A percentile compares a stretch with the other conserved stretches of the same genome.
These are phyloP conservation scores for Epichloe sp. DNA, from an alignment of 2,329 filamentous ascomycete species.

Conservation along the genomic window DNA sequence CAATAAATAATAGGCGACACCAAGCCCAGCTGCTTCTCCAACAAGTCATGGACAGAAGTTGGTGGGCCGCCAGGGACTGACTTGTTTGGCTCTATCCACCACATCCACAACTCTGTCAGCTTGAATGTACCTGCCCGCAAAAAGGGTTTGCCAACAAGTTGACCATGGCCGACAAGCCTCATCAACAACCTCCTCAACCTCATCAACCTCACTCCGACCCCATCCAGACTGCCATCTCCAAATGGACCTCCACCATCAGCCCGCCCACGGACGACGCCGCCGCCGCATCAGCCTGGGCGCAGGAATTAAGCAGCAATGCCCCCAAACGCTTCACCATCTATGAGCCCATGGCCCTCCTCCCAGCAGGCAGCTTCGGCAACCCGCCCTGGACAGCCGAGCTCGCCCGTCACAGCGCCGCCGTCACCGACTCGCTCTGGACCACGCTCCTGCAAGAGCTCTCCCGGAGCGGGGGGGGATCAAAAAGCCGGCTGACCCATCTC, in stretches of 20 bases:
- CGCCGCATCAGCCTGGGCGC: conserved; percentile 7
- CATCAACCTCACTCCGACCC: conserved; percentile 12
- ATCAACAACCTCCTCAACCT: neutral
- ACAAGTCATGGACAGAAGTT: too few relatives aligned
- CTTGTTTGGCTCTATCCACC: too few relatives aligned
- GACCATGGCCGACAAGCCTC: conserved; percentile 14
- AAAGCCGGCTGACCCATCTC: conserved; percentile 35
- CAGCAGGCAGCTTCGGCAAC: conserved; percentile 41
- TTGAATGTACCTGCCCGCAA: too few relatives aligned
- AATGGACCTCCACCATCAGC: conserved; percentile 14
- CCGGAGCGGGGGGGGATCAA: conserved; percentile 21
- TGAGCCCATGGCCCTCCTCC: conserved; percentile 47
- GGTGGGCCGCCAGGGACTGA: too few relatives aligned
- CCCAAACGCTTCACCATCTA: conserved; percentile 49
- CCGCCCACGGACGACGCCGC: neutral
- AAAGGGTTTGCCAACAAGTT: neutral
- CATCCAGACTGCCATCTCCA: conserved; percentile 18
- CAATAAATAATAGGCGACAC: too few relatives aligned
- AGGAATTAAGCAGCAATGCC: conserved; percentile 24
- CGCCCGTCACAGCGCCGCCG: conserved; percentile 9
- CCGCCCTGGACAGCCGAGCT: conserved; percentile 28
- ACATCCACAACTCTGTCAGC: too few relatives aligned
- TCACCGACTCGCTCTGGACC: conserved; percentile 30
- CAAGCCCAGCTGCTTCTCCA: too few relatives aligned
- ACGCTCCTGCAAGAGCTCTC: conserved; percentile 35